These are phyloP conservation scores for Nannochloris sp. DNA, from an alignment of 139 green algal species.

Conservation along the genomic window DNA sequence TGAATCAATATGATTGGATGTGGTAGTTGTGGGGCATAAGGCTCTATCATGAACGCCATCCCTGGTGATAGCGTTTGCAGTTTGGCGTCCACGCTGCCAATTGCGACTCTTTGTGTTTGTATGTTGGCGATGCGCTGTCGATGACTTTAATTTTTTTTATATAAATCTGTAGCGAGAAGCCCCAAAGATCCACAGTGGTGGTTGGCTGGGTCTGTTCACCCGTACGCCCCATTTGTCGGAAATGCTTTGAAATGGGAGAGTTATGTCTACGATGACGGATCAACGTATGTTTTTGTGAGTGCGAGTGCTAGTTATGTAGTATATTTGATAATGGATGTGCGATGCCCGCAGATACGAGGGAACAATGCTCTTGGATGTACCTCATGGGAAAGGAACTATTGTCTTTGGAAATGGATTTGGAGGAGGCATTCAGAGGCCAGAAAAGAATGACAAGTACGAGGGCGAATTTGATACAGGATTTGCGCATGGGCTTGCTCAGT, in stretches of 20 bases:
- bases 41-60: no score
- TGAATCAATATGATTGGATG: no score
- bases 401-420: constrained; percentile 68
- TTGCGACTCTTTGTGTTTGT: no score
- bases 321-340: background rate
- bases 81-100: no score
- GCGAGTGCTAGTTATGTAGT: background rate
- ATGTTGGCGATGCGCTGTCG: no score
- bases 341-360: constrained; percentile 72
- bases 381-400: constrained; percentile 76
- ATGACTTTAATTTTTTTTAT: background rate
- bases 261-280: constrained; percentile 81
- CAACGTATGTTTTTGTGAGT: constrained; percentile 55
- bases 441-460: constrained; percentile 73
- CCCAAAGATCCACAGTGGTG: constrained; percentile 54
- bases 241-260: constrained; percentile 77
- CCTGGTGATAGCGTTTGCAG: no score
- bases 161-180: background rate
- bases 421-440: constrained; percentile 52
- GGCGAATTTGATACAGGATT: constrained; percentile 80
- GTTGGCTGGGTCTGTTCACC: constrained; percentile 58
- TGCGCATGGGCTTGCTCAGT: constrained; percentile 73
- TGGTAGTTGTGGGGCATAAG: no score
- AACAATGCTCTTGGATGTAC: constrained; percentile 55
- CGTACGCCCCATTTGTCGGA: constrained; percentile 73